phyloP scores from a whole-genome alignment of 192 early-diverging fungal genomes.

The Podila horticola region DNA sequence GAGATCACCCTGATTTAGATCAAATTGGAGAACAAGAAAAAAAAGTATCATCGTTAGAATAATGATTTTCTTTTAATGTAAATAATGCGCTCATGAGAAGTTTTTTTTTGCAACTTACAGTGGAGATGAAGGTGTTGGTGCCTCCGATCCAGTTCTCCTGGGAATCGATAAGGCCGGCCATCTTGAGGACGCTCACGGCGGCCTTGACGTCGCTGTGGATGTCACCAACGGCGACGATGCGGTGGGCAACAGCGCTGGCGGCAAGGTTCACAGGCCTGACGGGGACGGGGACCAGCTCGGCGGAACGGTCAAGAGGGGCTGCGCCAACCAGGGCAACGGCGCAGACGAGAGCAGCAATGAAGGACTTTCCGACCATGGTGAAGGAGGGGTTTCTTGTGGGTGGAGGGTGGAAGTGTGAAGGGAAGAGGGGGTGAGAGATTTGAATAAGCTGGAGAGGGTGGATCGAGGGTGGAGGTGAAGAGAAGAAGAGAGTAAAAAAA shows the following conservation, averaged over 20 bases:
- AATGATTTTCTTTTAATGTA: neutral
- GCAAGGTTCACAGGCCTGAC: neutral
- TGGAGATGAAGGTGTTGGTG: slow-evolving; percentile 72
- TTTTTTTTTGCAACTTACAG: slow-evolving; percentile 49
- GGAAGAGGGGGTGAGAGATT: neutral
- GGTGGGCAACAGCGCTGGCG: neutral
- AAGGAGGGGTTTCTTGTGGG: neutral
- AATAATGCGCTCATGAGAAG: too few species aligned
- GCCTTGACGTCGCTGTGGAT: slow-evolving; percentile 75
- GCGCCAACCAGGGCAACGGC: slow-evolving; percentile 17
- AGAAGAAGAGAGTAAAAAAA: neutral
- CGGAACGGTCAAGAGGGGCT: slow-evolving; percentile 2
- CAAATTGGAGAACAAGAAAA: neutral
- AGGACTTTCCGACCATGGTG: slow-evolving; percentile 21
- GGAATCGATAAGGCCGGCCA: slow-evolving; percentile 69
- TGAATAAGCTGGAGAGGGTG: neutral
- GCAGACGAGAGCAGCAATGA: slow-evolving; percentile 27
- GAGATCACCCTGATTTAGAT: slow-evolving; percentile 67
- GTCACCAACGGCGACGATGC: slow-evolving; percentile 79
- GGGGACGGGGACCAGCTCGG: neutral
- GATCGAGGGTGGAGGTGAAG: neutral
- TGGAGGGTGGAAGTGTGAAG: neutral
- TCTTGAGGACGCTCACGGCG: slow-evolving; percentile 59
- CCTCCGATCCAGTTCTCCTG: slow-evolving; percentile 70
- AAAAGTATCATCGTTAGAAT: neutral